Base-by-base conservation (phyloP, 2,329 filamentous ascomycete species). In the Fusarium veterinarium region DNA sequence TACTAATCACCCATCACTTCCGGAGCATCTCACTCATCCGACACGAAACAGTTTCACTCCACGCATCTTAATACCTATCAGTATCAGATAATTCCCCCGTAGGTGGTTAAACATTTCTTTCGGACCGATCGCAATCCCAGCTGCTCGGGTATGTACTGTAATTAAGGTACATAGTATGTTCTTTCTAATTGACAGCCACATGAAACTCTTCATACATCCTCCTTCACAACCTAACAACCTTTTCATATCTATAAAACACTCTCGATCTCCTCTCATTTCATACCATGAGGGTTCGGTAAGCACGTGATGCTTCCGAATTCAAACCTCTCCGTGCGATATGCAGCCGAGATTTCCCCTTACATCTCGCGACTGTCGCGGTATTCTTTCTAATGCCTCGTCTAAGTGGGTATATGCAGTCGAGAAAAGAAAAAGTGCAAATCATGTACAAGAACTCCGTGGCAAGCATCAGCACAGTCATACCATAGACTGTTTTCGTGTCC, bases 371-470 rank as follows among this genome's bases (percentile, higher is more conserved):
- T 60, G 42, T 56, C 58, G 40, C 49, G 33, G 28, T 59, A 37
- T 48, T 72, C 57, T 57, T 68, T 72, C 68, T 72, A 72, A 72
- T 74, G 68, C 64, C 60, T 74, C 62, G 53, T 74, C 67, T 72
- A 74, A 72, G 53, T 67, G 71, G 71, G 71, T 73, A 73, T 73
- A 73, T 74, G 71, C 67, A 58, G 59, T 59, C 51, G 57, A 69
- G 38, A 30, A 59, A 60, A 74, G 60, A 61, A 28, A 56, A 56
- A 45, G 19, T 16, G 46, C 44, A 48, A 72, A 74, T 65, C 71
- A 74, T 63, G 60, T 66, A 66, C 68, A 74, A 33, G 64, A 72
- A 59, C 68, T 74, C 66, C 66, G 40, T 62, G 66, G 40, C 44
- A 64, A 59, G 45, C 55, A 72, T 44, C 67, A 66, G 56, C 53